Evolutionary conservation across 768 basidiomycete genomes (phyloP), one percentile per base, ranked within the genome.

Genomic region (Hericium rajendrae): DNA sequence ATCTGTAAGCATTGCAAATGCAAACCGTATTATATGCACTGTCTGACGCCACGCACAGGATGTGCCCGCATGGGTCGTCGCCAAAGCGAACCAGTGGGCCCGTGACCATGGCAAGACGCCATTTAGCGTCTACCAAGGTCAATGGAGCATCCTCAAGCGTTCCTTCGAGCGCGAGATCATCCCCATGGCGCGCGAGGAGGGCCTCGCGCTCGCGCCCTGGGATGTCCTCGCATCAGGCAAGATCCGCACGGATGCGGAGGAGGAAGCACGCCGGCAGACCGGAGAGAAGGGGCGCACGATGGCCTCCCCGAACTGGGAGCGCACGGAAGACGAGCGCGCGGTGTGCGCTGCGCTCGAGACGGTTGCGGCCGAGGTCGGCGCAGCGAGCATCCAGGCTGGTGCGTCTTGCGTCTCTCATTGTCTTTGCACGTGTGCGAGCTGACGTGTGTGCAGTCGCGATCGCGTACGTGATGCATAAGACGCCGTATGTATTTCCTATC

Each of bases 381-480:
- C 66, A 11, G 62, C 68, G 55, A 64, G 63, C 50, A 67, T 73
- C 56, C 40, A 43, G 10, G 46, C 55, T 3, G 55, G 55, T 55
- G 32, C 32, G 55, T 51, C 15, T 55, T 20, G 18, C 38, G n/a
- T 4, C 26, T 12, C 18, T 22, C 12, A 24, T 20, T 5, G 8
- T 32, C 9, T 32, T 32, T 32, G 2, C 24, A 0, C 4, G 11
- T n/a, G 11, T 8, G 26, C 41, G 6, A 41, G 22, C n/a, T 22
- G 22, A 40, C 4, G 8, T 57, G 38, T 12, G 9, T 32, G 22
- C 48, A 76, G 77, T 80, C 5, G 77, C 78, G 6, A 76, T 82
- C 56, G 78, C 78, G 15, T 81, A 80, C 57, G 68, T 82, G 11
- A 70, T 82, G 69, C 76, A 80, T 41, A 83, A 82, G 65, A 71